A percentile compares a stretch with the other conserved stretches of the same genome.
phyloP scores from a whole-genome alignment of 129 eudicot genomes.

The Heracleum sosnowskyi region DNA sequence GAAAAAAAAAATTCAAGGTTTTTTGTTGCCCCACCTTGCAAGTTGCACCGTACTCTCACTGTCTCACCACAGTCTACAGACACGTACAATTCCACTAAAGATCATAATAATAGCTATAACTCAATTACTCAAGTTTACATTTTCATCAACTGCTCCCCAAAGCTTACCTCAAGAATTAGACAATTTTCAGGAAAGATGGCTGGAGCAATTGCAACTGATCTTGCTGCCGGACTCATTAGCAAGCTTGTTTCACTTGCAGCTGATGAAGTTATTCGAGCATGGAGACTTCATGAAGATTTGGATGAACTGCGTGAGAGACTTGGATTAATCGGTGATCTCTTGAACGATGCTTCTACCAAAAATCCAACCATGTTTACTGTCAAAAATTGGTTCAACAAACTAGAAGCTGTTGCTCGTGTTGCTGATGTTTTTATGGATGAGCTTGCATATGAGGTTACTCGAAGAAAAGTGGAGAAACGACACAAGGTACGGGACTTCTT shows the following conservation, averaged over 20 bases:
- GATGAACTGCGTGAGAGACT: neutral
- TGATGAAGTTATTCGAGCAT: neutral
- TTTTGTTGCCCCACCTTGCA: too few relatives aligned
- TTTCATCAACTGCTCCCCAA: too few relatives aligned
- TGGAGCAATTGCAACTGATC: neutral
- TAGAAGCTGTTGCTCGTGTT: neutral
- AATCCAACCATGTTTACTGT: neutral
- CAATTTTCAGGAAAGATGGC: too few relatives aligned
- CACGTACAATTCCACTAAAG: too few relatives aligned
- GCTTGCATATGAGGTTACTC: neutral
- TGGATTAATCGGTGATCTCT: neutral
- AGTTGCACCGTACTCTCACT: too few relatives aligned
- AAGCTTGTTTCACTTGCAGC: neutral
- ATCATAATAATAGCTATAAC: too few relatives aligned
- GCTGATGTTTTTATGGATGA: neutral
- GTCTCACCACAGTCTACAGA: too few relatives aligned
- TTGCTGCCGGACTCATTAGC: neutral
- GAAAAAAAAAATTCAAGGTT: too few relatives aligned
- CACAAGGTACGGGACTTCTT: neutral
- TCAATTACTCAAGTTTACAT: too few relatives aligned
- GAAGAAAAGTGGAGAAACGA: neutral
- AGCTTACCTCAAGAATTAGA: too few relatives aligned
- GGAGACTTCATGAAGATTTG: neutral
- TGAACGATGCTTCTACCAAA: neutral
- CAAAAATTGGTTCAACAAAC: neutral